phyloP scores from a whole-genome alignment of 768 basidiomycete species.

The Phylloporus rhodoxanthus region DNA sequence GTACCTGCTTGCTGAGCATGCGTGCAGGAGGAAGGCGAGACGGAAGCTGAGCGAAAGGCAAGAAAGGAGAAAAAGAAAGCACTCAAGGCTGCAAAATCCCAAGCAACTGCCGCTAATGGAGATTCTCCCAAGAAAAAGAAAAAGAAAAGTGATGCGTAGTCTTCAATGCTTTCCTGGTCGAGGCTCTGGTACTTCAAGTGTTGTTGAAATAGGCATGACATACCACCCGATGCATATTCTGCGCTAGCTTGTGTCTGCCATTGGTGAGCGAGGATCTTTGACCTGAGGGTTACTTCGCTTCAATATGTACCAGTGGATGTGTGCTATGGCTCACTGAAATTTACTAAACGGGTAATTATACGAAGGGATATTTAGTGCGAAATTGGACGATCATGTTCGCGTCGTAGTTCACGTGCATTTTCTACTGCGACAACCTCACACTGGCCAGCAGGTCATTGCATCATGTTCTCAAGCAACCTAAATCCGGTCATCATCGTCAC shows the following conservation, averaged over 20 bases:
- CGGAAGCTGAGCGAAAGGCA: constrained; percentile 79
- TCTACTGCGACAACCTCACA: neutral
- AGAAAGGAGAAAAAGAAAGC: constrained; percentile 76
- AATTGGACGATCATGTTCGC: neutral
- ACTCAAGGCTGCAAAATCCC: constrained; percentile 68
- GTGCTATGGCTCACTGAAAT: too few relatives aligned
- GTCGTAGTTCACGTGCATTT: too few relatives aligned
- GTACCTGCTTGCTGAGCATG: constrained; percentile 5
- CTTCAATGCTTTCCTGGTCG: constrained; percentile 1
- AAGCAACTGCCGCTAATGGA: constrained; percentile 36
- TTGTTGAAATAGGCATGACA: constrained; percentile 1
- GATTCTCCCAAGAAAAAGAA: constrained; percentile 43
- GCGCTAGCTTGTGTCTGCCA: too few relatives aligned
- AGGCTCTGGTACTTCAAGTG: neutral
- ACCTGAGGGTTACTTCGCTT: too few relatives aligned
- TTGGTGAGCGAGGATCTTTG: too few relatives aligned
- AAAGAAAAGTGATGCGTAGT: constrained; percentile 31
- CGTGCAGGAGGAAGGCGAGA: constrained; percentile 49
- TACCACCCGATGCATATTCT: too few relatives aligned
- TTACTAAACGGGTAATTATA: neutral
- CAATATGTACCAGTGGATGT: too few relatives aligned
- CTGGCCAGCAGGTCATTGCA: neutral
- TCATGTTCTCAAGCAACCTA: constrained; percentile 25
- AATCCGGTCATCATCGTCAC: constrained; percentile 59
- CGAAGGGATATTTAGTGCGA: neutral